Evolutionary conservation across 352 stramenopile species (phyloP).

Genomic region (Globisporangium middletonii): DNA sequence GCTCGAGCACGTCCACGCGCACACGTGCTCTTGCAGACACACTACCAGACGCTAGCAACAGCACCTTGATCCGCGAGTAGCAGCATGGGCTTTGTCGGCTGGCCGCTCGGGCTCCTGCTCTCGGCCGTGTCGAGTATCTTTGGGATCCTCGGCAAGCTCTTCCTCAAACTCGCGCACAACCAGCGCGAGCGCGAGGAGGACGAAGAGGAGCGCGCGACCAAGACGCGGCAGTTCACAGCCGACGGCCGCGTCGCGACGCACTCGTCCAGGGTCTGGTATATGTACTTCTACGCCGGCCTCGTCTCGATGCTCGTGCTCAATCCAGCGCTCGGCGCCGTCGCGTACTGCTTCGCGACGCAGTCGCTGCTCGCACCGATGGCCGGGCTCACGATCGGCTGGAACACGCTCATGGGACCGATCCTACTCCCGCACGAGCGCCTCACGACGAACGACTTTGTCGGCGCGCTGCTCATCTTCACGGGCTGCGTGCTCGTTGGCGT

Average conservation of each 20-base stretch:
- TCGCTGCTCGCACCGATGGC: constrained; percentile 80
- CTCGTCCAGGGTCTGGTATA: constrained; percentile 31
- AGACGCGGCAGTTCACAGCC: constrained; percentile 21
- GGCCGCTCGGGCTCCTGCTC: constrained; percentile 70
- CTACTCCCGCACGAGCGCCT: constrained; percentile 63
- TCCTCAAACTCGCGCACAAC: constrained; percentile 79
- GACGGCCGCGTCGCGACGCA: constrained; percentile 6
- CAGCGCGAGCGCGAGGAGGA: constrained; percentile 54
- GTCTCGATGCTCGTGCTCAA: constrained; percentile 76
- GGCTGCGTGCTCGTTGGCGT: constrained; percentile 72
- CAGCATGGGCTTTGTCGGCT: constrained; percentile 49
- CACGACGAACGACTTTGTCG: constrained; percentile 70
- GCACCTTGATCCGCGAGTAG: too few relatives aligned
- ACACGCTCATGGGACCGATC: constrained; percentile 69
- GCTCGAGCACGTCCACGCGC: neutral
- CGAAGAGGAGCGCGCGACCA: constrained; percentile 20
- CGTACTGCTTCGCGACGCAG: constrained; percentile 76
- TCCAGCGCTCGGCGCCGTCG: constrained; percentile 48
- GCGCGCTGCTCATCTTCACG: constrained; percentile 68
- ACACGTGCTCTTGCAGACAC: neutral
- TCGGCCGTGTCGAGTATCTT: constrained; percentile 73
- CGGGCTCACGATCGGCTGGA: constrained; percentile 78
- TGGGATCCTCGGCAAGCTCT: constrained; percentile 71
- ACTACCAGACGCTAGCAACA: neutral
- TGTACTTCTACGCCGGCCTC: constrained; percentile 68